Conservation (phyloP, 2,329 filamentous ascomycete genomes). For the Nigrospora osmanthi region DNA sequence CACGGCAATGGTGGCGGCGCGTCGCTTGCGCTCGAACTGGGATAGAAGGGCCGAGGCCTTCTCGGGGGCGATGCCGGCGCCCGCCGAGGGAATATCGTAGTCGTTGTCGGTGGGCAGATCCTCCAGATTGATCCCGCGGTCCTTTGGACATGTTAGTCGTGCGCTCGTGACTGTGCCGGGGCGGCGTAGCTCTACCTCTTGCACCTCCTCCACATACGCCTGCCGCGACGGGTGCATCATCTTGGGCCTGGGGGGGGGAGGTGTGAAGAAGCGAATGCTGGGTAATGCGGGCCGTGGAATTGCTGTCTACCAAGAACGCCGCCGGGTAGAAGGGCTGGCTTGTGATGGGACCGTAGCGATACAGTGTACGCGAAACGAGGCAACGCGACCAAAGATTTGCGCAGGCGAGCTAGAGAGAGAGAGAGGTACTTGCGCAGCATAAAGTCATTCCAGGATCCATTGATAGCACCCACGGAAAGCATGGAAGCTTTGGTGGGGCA, state of each 20-base stretch:
- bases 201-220: constrained; percentile 86
- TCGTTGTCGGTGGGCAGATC: constrained; percentile 64
- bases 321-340: too few relatives aligned
- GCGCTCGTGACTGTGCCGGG: constrained; percentile 2
- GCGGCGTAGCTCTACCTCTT: constrained; percentile 48
- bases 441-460: too few relatives aligned
- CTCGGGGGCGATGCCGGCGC: constrained; percentile 63
- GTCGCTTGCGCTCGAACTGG: constrained; percentile 86
- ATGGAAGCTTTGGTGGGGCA: too few relatives aligned
- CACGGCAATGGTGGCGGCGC: constrained; percentile 81
- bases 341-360: too few relatives aligned
- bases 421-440: too few relatives aligned
- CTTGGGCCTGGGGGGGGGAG: constrained; percentile 17
- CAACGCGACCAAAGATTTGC: too few relatives aligned
- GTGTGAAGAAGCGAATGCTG: too few relatives aligned
- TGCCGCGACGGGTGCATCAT: constrained; percentile 84
- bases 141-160: constrained; percentile 22
- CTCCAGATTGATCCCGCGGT: constrained; percentile 21
- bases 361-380: too few relatives aligned
- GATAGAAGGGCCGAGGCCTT: constrained; percentile 78
- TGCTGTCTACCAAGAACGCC: too few relatives aligned
- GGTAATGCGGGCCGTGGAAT: too few relatives aligned
- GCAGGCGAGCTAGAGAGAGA: too few relatives aligned
- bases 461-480: too few relatives aligned
- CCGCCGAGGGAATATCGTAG: constrained; percentile 65